phyloP scores from a whole-genome alignment of 352 stramenopile genomes.

The Globisporangium parvum region DNA sequence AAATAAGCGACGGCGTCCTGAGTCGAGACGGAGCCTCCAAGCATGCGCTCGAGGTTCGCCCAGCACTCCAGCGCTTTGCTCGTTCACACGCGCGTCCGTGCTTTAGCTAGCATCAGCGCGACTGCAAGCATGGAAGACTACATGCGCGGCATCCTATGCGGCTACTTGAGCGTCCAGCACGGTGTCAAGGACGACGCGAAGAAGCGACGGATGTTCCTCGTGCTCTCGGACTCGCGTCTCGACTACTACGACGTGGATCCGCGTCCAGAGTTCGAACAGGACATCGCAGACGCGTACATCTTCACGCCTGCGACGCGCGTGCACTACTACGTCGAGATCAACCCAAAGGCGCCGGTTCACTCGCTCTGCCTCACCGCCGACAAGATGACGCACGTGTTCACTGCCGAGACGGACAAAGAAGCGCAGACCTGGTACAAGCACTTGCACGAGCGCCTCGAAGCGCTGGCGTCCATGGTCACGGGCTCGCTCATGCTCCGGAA shows the following conservation, averaged over 20 bases:
- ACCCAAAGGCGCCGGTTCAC: constrained; percentile 38
- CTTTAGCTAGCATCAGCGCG: background rate
- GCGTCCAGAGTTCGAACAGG: constrained; percentile 47
- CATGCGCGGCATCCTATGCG: constrained; percentile 60
- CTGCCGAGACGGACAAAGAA: constrained; percentile 43
- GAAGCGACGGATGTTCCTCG: constrained; percentile 55
- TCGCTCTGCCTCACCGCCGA: constrained; percentile 65
- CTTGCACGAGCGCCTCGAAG: constrained; percentile 43
- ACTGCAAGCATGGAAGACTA: constrained; percentile 54
- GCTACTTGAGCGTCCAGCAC: constrained; percentile 57
- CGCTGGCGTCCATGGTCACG: constrained; percentile 41
- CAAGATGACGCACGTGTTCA: constrained; percentile 50
- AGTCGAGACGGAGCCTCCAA: too few species aligned
- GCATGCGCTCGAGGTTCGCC: background rate
- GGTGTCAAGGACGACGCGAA: constrained; percentile 40
- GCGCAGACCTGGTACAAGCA: constrained; percentile 41
- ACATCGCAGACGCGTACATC: constrained; percentile 47
- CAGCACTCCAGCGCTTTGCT: background rate
- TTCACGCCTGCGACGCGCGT: constrained; percentile 41
- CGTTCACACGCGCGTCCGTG: background rate
- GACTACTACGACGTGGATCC: constrained; percentile 66
- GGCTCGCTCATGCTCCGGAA: constrained; percentile 48
- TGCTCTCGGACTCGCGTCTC: constrained; percentile 69
- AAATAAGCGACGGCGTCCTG: too few species aligned
- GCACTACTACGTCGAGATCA: constrained; percentile 60